Percentiles rank a stretch among this genome's conserved stretches.
These are phyloP conservation scores for Candida coleopterorum DNA, from an alignment of 805 yeast genomes.

Conservation along the genomic window DNA sequence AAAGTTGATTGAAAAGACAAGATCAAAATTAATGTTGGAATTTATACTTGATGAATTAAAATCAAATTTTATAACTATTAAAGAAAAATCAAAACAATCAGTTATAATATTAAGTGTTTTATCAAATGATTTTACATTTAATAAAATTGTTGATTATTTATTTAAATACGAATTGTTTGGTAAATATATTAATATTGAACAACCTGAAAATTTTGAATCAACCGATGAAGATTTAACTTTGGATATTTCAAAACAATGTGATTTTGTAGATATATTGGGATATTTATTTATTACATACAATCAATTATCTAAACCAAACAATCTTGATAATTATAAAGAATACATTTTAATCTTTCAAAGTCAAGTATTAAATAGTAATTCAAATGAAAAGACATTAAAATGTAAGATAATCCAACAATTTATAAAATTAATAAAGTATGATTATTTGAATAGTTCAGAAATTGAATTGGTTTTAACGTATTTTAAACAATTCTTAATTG, in stretches of 20 bases:
- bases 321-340: conserved; percentile 46
- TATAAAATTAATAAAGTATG: conserved; percentile 49
- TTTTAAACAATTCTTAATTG: conserved; percentile 51
- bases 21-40: conserved; percentile 32
- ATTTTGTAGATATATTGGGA: conserved; percentile 55
- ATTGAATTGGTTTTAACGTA: conserved; percentile 58
- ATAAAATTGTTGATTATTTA: conserved; percentile 38
- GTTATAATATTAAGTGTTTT: conserved; percentile 54
- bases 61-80: conserved; percentile 45
- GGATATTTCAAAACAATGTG: conserved; percentile 55
- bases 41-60: conserved; percentile 44
- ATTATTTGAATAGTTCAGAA: conserved; percentile 52
- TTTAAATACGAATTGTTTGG: conserved; percentile 40
- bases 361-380: conserved; percentile 62
- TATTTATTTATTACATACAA: conserved; percentile 47
- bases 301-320: conserved; percentile 16
- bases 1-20: conserved; percentile 37
- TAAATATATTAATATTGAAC: conserved; percentile 24
- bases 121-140: conserved; percentile 49
- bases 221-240: conserved; percentile 26
- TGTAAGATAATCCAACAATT: conserved; percentile 63
- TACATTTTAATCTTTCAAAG: conserved; percentile 62
- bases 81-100: conserved; percentile 59
- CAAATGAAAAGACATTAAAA: conserved; percentile 68
- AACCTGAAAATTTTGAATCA: conserved; percentile 14